phyloP scores from a whole-genome alignment of 352 stramenopile genomes.

The Pythium sukuiense region DNA sequence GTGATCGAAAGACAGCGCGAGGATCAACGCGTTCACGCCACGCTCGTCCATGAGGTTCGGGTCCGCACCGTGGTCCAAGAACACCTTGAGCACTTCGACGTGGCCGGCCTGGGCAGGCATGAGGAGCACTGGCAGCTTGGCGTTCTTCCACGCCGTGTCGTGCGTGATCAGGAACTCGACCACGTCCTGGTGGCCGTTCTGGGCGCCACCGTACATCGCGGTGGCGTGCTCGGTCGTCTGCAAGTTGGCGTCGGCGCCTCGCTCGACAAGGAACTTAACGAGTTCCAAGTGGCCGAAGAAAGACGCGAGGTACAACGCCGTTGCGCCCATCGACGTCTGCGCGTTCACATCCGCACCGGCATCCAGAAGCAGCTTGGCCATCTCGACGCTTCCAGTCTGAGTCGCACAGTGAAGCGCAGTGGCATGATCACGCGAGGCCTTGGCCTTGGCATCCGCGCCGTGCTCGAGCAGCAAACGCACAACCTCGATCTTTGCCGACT shows the following conservation, averaged over 20 bases:
- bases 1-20: slow-evolving; percentile 30
- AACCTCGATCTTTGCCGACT: slow-evolving; percentile 12
- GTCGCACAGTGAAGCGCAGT: slow-evolving; percentile 31
- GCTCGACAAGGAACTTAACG: slow-evolving; percentile 22
- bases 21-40: slow-evolving; percentile 54
- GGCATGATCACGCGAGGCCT: slow-evolving; percentile 19
- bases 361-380: slow-evolving; percentile 24
- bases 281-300: slow-evolving; percentile 29
- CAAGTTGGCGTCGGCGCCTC: slow-evolving; percentile 26
- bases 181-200: slow-evolving; percentile 27
- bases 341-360: slow-evolving; percentile 27
- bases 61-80: slow-evolving; percentile 44
- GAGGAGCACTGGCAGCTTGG: slow-evolving; percentile 26
- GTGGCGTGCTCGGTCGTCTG: slow-evolving; percentile 27
- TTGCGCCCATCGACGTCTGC: slow-evolving; percentile 26
- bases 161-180: slow-evolving; percentile 25
- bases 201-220: slow-evolving; percentile 23
- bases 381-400: slow-evolving; percentile 17
- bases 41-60: slow-evolving; percentile 56
- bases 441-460: slow-evolving; percentile 17
- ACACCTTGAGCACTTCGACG: slow-evolving; percentile 28
- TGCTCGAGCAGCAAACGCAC: slow-evolving; percentile 23
- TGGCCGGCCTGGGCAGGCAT: slow-evolving; percentile 31
- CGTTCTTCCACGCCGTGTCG: slow-evolving; percentile 26
- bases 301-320: slow-evolving; percentile 27